Evolutionary conservation across 495 filamentous ascomycete species (phyloP).

Genomic region (Hypoxylon lenormandii): DNA sequence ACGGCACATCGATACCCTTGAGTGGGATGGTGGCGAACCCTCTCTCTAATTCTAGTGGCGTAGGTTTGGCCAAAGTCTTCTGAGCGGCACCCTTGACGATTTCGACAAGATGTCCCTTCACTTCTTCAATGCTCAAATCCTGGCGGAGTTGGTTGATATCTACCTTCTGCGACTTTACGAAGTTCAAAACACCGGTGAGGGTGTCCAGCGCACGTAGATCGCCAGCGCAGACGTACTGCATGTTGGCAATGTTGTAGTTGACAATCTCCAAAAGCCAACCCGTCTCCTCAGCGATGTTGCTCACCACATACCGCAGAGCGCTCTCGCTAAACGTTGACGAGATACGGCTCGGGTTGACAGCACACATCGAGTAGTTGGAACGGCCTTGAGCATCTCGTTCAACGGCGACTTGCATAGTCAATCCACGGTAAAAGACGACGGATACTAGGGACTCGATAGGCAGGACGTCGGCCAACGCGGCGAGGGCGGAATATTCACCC

Average conservation of each 20-base stretch:
- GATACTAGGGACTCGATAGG: slow-evolving; percentile 98
- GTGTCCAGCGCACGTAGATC: slow-evolving; percentile 96
- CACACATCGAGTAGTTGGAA: slow-evolving; percentile 98
- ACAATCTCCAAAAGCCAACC: slow-evolving; percentile 97
- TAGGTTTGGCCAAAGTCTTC: slow-evolving; percentile 86
- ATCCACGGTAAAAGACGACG: slow-evolving; percentile 97
- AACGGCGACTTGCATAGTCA: slow-evolving; percentile 99
- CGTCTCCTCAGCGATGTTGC: slow-evolving; percentile 89
- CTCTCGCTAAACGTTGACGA: slow-evolving; percentile 98
- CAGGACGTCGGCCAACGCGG: slow-evolving; percentile 97
- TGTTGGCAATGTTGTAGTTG: slow-evolving; percentile 98
- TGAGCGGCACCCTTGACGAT: slow-evolving; percentile 87
- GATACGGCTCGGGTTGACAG: slow-evolving; percentile 96
- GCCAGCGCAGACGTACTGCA: slow-evolving; percentile 98
- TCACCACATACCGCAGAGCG: slow-evolving; percentile 93
- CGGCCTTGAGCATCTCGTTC: slow-evolving; percentile 92
- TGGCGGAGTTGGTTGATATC: slow-evolving; percentile 93
- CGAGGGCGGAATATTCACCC: slow-evolving; percentile 96
- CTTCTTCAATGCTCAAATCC: slow-evolving; percentile 76
- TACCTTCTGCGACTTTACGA: slow-evolving; percentile 92
- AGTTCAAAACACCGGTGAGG: slow-evolving; percentile 91
- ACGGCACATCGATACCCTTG: slow-evolving; percentile 95
- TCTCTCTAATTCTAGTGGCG: slow-evolving; percentile 86
- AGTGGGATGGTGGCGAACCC: slow-evolving; percentile 98
- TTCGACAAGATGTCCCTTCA: slow-evolving; percentile 83